Conservation (phyloP, 305 asterid species). For the Salvia sclarea region DNA sequence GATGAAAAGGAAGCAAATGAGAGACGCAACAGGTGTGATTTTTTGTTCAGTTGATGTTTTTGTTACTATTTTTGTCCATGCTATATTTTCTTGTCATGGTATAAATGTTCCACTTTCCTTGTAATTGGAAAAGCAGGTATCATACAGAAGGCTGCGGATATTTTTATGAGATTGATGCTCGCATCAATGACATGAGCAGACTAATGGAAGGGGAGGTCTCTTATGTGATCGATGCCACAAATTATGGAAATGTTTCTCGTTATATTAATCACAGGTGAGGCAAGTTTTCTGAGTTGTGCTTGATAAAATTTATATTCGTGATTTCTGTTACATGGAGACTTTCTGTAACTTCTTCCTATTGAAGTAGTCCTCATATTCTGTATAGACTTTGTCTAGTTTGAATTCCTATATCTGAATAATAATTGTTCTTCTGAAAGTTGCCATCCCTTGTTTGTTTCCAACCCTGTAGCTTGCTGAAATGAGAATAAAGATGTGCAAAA, state of each 20-base stretch:
- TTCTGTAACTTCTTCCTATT: conserved; percentile 1
- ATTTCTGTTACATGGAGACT: conserved; percentile 12
- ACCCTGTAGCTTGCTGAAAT: too few relatives aligned
- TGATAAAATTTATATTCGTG: not conserved
- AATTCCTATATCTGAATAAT: not conserved
- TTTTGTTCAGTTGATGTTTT: conserved; percentile 15
- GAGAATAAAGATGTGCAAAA: too few relatives aligned
- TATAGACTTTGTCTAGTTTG: not conserved
- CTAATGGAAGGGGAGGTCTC: conserved; percentile 74
- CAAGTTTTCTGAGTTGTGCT: conserved; percentile 8
- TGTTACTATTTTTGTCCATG: not conserved
- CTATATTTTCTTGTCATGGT: conserved; percentile 12
- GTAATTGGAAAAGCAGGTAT: conserved; percentile 50
- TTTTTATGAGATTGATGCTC: conserved; percentile 74
- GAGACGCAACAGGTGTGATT: conserved; percentile 68
- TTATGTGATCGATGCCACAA: conserved; percentile 81
- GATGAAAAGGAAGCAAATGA: conserved; percentile 83
- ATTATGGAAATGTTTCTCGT: conserved; percentile 88
- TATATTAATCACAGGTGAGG: conserved; percentile 94
- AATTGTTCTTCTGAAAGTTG: too few relatives aligned
- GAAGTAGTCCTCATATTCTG: not conserved
- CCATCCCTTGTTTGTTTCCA: too few relatives aligned
- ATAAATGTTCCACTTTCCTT: conserved; percentile 14
- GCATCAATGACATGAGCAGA: conserved; percentile 80
- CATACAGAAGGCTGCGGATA: conserved; percentile 62